Evolutionary conservation across 495 filamentous ascomycete species (phyloP), one percentile per base, ranked within the genome.

Genomic region (Tuber borchii): DNA sequence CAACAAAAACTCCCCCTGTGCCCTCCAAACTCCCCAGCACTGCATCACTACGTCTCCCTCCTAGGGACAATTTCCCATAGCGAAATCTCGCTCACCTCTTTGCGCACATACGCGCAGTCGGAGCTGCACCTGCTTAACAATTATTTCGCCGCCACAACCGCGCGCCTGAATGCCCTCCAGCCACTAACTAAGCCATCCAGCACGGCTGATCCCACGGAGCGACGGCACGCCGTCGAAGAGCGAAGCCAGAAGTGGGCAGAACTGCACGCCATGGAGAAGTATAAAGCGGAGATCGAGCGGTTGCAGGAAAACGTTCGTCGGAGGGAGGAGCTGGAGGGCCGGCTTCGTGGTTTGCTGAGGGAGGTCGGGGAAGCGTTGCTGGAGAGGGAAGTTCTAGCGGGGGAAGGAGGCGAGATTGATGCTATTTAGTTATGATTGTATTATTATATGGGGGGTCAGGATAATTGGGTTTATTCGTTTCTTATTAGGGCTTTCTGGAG

Each of bases 231-330:
- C 12, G 73, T 74, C 2, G 78, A 80, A 48, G 71, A 56, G 26
- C 44, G 77, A 26, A 46, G 78, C 9, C 42, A 71, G 19, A 76
- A 80, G 71, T 80, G 78, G 78, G 45, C 46, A 1, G 78, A 80
- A 69, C 56, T 80, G 77, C 73, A 80, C 73, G 77, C 77, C n/a
- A 80, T 80, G 78, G 46, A 71, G 40, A 69, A 45, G 46, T 80
- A 77, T 71, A 69, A 45, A 3, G 70, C 70, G 8, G 78, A 80
- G 65, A 73, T 80, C 9, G 77, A 79, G 42, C 71, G 45, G 14
- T 26, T 80, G 34, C 73, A 70, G 8, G 78, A 80, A 73, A 80
- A 80, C 73, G 78, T 80, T 16, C 51, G 65, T 46, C 71, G 78
- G 56, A 51, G 78, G 26, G 78, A 80, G 46, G 78, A 80, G 71